Evolutionary conservation across 768 basidiomycete genomes (phyloP), one percentile per base, ranked within the genome.

Genomic region (Tephrocybe rancida): DNA sequence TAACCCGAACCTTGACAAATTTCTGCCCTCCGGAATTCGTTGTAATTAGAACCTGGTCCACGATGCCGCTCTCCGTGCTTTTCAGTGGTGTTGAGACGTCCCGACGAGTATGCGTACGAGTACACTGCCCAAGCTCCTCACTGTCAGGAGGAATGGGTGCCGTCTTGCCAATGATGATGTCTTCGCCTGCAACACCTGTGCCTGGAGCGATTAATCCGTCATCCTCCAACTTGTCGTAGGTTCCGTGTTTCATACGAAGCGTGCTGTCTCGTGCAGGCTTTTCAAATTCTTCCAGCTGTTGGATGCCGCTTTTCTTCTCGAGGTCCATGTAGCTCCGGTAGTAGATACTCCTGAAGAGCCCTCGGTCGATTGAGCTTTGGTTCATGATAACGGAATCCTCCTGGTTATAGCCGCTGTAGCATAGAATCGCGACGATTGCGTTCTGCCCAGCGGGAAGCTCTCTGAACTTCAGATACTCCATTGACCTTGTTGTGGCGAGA

Each of bases 351-450:
- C 96, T 86, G 88, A 99, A 99, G 26, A 99, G 81, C 54, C 97
- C 96, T 54, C 97, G 91, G 67, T 99, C 96, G 61, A 99, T 91
- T 24, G 97, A 96, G 62, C 91, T 94, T 73, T 99, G 97, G 69
- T 98, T 98, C 96, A 99, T 98, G 74, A 99, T 98, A 73, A 99
- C 97, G 58, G 97, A 99, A 82, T 99, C 97, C 83, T 98, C 97
- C 73, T 99, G 97, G 70, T 99, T 99, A 75, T 99, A 99, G 44
- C 96, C 96, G 62, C 95, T 98, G 74, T 99, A 99, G 67, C 95
- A 98, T 50, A 98, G 77, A 64, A 99, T 98, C 11, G 96, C 96
- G 53, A 99, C 96, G 58, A 98, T 92, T 44, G 96, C 96, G 65
- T 99, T 99, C 73, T 98, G 96, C n/a, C 95, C 96, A 16, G 96